phyloP scores from a whole-genome alignment of 371 early-diverging fungal species.

The Hamiltosporidium tvaerminnensis region DNA sequence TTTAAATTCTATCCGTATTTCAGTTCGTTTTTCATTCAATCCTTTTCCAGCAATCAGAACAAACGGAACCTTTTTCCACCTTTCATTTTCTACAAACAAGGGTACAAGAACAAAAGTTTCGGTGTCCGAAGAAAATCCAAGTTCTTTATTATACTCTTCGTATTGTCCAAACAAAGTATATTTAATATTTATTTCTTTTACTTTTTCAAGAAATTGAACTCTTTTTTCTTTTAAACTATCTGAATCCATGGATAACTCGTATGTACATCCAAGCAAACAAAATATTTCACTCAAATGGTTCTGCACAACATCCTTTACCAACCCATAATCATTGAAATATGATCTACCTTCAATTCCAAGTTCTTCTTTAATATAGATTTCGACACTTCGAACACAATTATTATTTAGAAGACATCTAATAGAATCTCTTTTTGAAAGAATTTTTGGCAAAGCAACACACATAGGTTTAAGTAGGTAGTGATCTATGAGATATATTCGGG shows the following conservation, averaged over 20 bases:
- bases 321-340: constrained; percentile 49
- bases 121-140: constrained; percentile 22
- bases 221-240: background rate
- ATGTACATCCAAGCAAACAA: constrained; percentile 5
- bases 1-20: background rate
- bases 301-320: constrained; percentile 50
- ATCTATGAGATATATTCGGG: constrained; percentile 41
- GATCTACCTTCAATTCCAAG: constrained; percentile 45
- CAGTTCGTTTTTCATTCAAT: constrained; percentile 37
- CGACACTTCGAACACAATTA: constrained; percentile 16
- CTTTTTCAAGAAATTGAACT: background rate
- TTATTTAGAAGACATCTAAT: constrained; percentile 9
- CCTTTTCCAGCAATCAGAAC: constrained; percentile 44
- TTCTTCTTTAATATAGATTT: constrained; percentile 39
- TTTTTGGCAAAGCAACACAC: constrained; percentile 26
- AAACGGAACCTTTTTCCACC: constrained; percentile 35
- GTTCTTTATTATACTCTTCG: constrained; percentile 28
- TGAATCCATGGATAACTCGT: background rate
- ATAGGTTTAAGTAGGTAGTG: constrained; percentile 52
- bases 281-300: constrained; percentile 46
- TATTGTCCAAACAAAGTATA: constrained; percentile 41
- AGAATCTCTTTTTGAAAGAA: constrained; percentile 9
- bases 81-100: constrained; percentile 2
- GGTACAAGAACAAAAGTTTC: constrained; percentile 36
- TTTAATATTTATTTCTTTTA: constrained; percentile 7